Evolutionary conservation across 1,139 yeast species (phyloP).

Genomic region (Saccharomyces hybrid): DNA sequence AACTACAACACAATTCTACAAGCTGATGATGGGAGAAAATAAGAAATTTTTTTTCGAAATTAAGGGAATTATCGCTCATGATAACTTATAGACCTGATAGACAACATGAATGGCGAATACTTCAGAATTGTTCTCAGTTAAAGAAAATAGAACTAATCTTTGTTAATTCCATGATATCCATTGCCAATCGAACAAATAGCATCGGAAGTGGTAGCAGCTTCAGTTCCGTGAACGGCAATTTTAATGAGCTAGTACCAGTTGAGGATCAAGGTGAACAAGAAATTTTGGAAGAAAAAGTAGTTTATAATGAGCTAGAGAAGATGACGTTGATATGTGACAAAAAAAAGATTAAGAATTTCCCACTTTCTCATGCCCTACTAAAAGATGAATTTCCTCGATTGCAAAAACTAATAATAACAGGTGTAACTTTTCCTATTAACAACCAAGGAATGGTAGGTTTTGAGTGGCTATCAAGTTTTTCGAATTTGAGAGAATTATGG

Average conservation of each 20-base stretch:
- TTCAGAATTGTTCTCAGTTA: slow-evolving; percentile 14
- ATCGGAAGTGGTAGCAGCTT: neutral
- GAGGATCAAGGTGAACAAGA: neutral
- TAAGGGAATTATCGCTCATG: slow-evolving; percentile 18
- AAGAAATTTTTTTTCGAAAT: slow-evolving; percentile 6
- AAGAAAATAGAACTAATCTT: slow-evolving; percentile 19
- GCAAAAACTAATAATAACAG: slow-evolving; percentile 19
- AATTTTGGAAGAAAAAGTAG: neutral
- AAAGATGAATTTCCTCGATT: slow-evolving; percentile 4
- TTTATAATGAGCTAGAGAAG: neutral
- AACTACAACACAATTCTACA: slow-evolving; percentile 16
- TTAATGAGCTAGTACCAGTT: neutral
- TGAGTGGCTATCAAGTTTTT: slow-evolving; percentile 24
- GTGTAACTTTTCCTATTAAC: slow-evolving; percentile 16
- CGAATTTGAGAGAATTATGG: slow-evolving; percentile 24
- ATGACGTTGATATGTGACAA: slow-evolving; percentile 18
- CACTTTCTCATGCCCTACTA: slow-evolving; percentile 10
- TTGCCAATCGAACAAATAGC: slow-evolving; percentile 1
- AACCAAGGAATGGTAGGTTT: slow-evolving; percentile 9
- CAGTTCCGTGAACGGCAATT: neutral
- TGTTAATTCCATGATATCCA: slow-evolving; percentile 15
- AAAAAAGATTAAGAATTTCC: slow-evolving; percentile 18
- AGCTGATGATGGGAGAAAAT: slow-evolving; percentile 8
- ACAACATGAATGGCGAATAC: slow-evolving; percentile 14
- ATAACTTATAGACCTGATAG: slow-evolving; percentile 19